Evolutionary conservation across 345 rosid species (phyloP).

Genomic region (Eucalyptus marginata): DNA sequence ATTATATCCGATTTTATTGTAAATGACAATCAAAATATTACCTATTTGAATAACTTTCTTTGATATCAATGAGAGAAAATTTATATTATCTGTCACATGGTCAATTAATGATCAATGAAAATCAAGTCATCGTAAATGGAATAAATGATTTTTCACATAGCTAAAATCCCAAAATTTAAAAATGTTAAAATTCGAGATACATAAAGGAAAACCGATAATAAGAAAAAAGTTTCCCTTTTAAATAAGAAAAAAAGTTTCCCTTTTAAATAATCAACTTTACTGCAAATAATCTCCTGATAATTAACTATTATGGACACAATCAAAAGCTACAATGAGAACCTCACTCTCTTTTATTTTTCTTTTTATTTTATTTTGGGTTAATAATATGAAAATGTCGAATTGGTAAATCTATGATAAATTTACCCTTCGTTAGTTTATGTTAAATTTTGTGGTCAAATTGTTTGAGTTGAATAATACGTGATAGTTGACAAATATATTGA

Average conservation of each 20-base stretch:
- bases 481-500: no score
- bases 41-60: not conserved
- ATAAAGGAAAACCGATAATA: no score
- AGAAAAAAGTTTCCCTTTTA: not conserved
- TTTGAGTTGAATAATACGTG: no score
- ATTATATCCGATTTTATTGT: not conserved
- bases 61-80: not conserved
- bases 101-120: not conserved
- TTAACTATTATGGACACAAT: not conserved
- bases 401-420: no score
- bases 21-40: not conserved
- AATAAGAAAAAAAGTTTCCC: not conserved
- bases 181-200: not conserved
- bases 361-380: not conserved
- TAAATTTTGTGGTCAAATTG: fast-evolving
- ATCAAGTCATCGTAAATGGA: not conserved
- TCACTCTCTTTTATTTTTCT: not conserved
- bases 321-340: not conserved
- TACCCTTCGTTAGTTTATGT: fast-evolving
- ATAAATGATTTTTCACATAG: not conserved
- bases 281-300: not conserved
- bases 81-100: not conserved
- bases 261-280: no score
- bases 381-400: fast-evolving
- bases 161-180: not conserved